A percentile compares a stretch with the other conserved stretches of the same genome.
phyloP scores from a whole-genome alignment of 768 basidiomycete genomes.

The Lentinula sp. region DNA sequence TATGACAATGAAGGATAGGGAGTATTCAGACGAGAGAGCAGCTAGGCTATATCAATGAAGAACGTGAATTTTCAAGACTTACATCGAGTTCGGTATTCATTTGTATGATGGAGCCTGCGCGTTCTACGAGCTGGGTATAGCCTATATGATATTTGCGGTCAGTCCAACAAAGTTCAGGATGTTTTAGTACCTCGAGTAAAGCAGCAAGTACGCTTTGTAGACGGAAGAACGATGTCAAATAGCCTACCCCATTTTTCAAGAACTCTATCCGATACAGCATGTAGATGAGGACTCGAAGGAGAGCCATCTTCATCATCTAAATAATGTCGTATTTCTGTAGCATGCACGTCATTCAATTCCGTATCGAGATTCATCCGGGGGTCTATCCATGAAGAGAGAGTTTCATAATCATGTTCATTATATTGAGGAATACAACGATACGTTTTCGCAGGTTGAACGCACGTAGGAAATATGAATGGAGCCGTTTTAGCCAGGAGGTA shows the following conservation, averaged over 20 bases:
- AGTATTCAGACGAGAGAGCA: neutral
- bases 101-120: constrained; percentile 74
- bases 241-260: constrained; percentile 70
- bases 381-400: neutral
- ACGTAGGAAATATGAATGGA: constrained; percentile 31
- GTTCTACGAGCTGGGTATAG: constrained; percentile 71
- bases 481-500: constrained; percentile 64
- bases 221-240: constrained; percentile 74
- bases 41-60: neutral
- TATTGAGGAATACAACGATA: neutral
- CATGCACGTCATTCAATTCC: constrained; percentile 8
- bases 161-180: neutral
- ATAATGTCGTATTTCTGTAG: constrained; percentile 27
- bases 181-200: constrained; percentile 65
- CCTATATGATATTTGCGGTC: constrained; percentile 29
- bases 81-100: constrained; percentile 64
- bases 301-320: constrained; percentile 24
- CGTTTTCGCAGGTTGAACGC: neutral
- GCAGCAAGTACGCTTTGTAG: constrained; percentile 60
- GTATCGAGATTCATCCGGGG: neutral
- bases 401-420: neutral
- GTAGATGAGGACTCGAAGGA: constrained; percentile 15
- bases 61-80: constrained; percentile 8
- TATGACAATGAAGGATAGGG: no score
- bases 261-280: constrained; percentile 52